A percentile compares a stretch with the other conserved stretches of the same genome.
These are phyloP conservation scores for Earliella scabrosa DNA, from an alignment of 1,284 basidiomycete genomes.

Conservation along the genomic window DNA sequence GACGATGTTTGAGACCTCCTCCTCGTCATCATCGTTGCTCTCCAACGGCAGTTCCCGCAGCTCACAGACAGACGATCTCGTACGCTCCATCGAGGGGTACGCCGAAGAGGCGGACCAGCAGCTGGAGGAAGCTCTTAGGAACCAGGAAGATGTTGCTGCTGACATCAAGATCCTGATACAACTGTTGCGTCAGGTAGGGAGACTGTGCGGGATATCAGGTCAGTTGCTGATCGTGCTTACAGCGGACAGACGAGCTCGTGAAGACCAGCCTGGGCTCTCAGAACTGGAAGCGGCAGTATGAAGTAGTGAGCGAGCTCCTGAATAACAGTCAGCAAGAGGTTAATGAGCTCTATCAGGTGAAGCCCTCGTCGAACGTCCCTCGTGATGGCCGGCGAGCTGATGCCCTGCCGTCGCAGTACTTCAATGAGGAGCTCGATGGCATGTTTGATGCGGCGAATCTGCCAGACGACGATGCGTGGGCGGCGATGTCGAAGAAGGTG, in stretches of 20 bases:
- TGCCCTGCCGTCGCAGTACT: constrained; percentile 65
- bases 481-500: constrained; percentile 73
- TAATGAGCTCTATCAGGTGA: constrained; percentile 88
- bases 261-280: constrained; percentile 66
- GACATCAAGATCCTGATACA: constrained; percentile 52
- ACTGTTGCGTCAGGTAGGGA: constrained; percentile 56
- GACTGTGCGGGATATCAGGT: constrained; percentile 49
- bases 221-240: background rate
- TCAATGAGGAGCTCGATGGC: constrained; percentile 89
- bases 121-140: constrained; percentile 52
- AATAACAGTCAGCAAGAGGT: constrained; percentile 82
- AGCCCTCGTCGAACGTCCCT: constrained; percentile 28
- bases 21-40: constrained; percentile 23
- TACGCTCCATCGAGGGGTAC: constrained; percentile 52
- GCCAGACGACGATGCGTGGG: constrained; percentile 80
- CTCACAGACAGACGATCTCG: constrained; percentile 25
- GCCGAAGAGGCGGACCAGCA: constrained; percentile 61
- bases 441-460: constrained; percentile 85
- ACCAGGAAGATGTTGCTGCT: constrained; percentile 55
- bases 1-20: constrained; percentile 32
- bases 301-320: constrained; percentile 76
- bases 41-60: constrained; percentile 26
- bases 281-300: constrained; percentile 72
- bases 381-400: constrained; percentile 8
- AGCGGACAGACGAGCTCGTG: constrained; percentile 55